Conservation (phyloP, 352 stramenopile genomes). For the Phytophthora sp. region DNA sequence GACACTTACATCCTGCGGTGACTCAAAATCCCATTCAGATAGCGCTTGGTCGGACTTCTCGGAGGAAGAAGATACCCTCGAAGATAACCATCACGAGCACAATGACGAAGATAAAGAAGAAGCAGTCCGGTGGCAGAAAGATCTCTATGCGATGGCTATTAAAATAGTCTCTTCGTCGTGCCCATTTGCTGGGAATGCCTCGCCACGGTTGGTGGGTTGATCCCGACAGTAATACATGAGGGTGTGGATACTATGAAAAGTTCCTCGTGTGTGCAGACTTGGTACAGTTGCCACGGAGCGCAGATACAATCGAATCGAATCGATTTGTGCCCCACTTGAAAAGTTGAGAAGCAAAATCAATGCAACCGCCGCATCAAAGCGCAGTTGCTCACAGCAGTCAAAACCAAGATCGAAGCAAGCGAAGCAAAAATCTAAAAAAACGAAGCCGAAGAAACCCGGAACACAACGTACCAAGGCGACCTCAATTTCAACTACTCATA, state of each 20-base stretch:
- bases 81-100: too few relatives aligned
- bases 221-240: not conserved
- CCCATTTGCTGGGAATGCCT: not conserved
- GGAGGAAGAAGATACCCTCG: too few relatives aligned
- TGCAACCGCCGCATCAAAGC: not conserved
- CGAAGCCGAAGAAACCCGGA: not conserved
- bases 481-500: not conserved
- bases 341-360: not conserved
- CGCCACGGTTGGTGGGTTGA: not conserved
- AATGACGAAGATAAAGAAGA: not conserved
- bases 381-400: not conserved
- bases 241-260: not conserved
- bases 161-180: not conserved
- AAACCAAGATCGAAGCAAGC: not conserved
- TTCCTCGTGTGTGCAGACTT: not conserved
- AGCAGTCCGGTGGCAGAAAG: not conserved
- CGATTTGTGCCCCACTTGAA: not conserved
- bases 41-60: too few relatives aligned
- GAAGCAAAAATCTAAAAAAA: not conserved
- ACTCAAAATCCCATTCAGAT: too few relatives aligned
- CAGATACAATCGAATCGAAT: not conserved
- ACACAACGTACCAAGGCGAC: too few relatives aligned
- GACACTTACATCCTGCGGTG: too few relatives aligned
- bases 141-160: not conserved
- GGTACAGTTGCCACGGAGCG: not conserved